Evolutionary conservation across 192 early-diverging fungal genomes (phyloP).

Genomic region (Backusella morwellensis): DNA sequence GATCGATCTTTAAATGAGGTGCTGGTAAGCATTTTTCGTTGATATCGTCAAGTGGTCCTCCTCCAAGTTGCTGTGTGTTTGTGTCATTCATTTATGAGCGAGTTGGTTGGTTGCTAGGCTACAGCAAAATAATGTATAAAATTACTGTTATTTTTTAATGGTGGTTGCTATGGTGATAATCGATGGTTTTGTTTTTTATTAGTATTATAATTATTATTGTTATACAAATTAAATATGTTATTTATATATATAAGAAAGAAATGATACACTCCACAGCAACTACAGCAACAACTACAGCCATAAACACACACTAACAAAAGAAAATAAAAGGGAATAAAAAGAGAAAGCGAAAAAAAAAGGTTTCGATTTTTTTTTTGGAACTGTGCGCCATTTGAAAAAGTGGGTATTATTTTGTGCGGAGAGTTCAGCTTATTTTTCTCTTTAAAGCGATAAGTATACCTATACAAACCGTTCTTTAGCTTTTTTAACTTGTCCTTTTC

Average conservation of each 20-base stretch:
- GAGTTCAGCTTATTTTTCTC: background rate
- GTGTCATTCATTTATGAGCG: background rate
- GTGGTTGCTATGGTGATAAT: background rate
- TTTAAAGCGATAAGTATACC: background rate
- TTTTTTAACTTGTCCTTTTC: background rate
- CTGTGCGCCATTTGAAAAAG: background rate
- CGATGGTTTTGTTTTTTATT: background rate
- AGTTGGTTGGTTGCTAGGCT: background rate
- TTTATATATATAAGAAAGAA: constrained; percentile 6
- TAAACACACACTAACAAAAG: background rate
- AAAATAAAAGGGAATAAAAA: background rate
- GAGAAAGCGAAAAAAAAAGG: background rate
- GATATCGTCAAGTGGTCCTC: background rate
- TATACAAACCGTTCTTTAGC: background rate
- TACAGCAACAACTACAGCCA: background rate
- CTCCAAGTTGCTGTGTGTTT: background rate
- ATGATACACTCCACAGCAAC: constrained; percentile 2
- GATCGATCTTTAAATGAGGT: constrained; percentile 12
- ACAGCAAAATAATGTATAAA: background rate
- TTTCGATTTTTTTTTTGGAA: background rate
- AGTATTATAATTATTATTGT: background rate
- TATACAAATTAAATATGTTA: background rate
- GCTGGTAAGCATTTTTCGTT: background rate
- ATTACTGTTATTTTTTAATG: background rate
- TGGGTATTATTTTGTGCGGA: background rate